Percentiles rank a stretch among this genome's conserved stretches.
phyloP scores from a whole-genome alignment of 768 basidiomycete genomes.

The Fomitopsis serialis region DNA sequence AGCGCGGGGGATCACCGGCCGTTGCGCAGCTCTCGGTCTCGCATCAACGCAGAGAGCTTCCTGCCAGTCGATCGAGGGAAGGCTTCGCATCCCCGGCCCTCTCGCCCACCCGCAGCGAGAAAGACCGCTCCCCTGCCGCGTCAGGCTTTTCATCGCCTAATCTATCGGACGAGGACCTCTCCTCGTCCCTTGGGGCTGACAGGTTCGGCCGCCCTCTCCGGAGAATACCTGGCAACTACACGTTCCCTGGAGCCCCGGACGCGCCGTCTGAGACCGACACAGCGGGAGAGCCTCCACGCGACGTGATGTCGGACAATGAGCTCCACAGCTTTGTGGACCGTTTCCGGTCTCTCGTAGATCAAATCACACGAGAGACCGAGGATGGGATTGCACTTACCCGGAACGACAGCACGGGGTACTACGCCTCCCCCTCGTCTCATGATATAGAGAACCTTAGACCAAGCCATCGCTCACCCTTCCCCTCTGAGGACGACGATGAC shows the following conservation, averaged over 20 bases:
- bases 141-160: conserved; percentile 1
- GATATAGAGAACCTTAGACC: background rate
- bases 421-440: background rate
- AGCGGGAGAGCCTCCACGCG: background rate
- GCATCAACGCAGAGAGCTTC: conserved; percentile 12
- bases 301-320: conserved; percentile 26
- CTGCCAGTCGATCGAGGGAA: conserved; percentile 6
- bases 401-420: conserved; percentile 6
- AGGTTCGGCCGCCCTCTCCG: conserved; percentile 10
- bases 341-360: conserved; percentile 45
- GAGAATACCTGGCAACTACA: conserved; percentile 8
- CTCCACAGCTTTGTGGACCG: conserved; percentile 41
- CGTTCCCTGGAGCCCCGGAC: conserved; percentile 5
- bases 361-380: conserved; percentile 49
- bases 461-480: background rate
- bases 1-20: conserved; percentile 11
- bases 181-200: conserved; percentile 1
- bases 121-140: background rate
- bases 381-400: conserved; percentile 36
- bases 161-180: conserved; percentile 10
- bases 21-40: conserved; percentile 16
- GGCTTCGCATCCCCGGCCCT: conserved; percentile 1
- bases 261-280: background rate
- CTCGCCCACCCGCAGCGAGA: background rate
- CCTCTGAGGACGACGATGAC: conserved; percentile 29